phyloP scores from a whole-genome alignment of 2,329 filamentous ascomycete genomes.

The Penicillium sp. region DNA sequence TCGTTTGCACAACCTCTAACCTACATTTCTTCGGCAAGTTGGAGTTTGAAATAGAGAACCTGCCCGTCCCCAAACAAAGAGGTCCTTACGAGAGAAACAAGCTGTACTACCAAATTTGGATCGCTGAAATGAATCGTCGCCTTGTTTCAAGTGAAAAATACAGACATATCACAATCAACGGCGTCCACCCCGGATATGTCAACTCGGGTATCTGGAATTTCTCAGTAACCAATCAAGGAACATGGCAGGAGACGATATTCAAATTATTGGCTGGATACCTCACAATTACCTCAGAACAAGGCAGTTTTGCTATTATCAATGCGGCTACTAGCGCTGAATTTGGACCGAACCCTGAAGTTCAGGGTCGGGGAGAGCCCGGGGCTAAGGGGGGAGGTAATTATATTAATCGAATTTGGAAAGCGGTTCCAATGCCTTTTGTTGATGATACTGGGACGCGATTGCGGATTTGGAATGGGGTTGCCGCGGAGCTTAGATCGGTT shows the following conservation, averaged over 20 bases:
- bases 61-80: background rate
- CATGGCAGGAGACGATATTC: background rate
- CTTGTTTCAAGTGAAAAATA: background rate
- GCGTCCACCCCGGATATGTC: slow-evolving; percentile 1
- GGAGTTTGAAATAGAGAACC: background rate
- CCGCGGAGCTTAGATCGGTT: background rate
- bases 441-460: background rate
- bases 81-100: slow-evolving; percentile 5
- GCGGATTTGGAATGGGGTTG: background rate
- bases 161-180: slow-evolving; percentile 1
- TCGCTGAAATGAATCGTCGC: slow-evolving; percentile 2
- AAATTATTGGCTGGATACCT: background rate
- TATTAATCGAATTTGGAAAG: slow-evolving; percentile 8
- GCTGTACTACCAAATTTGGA: slow-evolving; percentile 3
- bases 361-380: background rate
- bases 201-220: slow-evolving; percentile 4
- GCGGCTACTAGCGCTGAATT: slow-evolving; percentile 3
- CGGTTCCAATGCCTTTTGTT: background rate
- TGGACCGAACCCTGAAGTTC: slow-evolving; percentile 1
- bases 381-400: slow-evolving; percentile 1
- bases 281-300: background rate
- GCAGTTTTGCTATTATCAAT: slow-evolving; percentile 3
- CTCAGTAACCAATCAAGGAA: background rate
- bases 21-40: background rate
- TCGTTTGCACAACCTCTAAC: slow-evolving; percentile 6